Evolutionary conservation across 768 basidiomycete genomes (phyloP).

Genomic region (Boletus vinaceobasis): DNA sequence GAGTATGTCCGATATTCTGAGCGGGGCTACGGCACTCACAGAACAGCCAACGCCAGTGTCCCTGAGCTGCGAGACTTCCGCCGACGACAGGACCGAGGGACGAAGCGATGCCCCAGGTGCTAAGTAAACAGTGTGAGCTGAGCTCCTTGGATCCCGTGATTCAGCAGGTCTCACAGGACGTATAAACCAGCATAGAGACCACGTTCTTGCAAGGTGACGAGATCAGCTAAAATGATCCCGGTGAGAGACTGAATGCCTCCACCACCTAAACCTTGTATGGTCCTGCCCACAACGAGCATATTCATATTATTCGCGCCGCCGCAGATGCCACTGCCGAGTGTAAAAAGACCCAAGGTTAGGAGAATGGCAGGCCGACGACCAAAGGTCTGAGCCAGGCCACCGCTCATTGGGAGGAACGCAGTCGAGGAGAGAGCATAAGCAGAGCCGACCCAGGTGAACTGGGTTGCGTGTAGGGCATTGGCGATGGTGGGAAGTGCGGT

Average conservation of each 20-base stretch:
- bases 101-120: conserved; percentile 35
- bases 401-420: conserved; percentile 17
- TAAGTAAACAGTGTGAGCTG: neutral
- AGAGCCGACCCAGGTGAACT: neutral
- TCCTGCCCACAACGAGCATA: conserved; percentile 41
- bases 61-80: conserved; percentile 30
- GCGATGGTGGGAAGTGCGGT: conserved; percentile 43
- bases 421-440: neutral
- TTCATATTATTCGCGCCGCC: conserved; percentile 41
- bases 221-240: conserved; percentile 43
- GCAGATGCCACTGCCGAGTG: conserved; percentile 40
- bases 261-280: conserved; percentile 40
- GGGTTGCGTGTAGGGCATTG: neutral
- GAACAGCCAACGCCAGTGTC: conserved; percentile 43
- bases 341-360: conserved; percentile 1
- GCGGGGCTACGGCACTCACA: conserved; percentile 22
- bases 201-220: conserved; percentile 45
- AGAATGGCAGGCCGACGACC: conserved; percentile 37
- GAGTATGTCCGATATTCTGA: neutral
- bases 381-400: conserved; percentile 38
- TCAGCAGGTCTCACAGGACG: neutral
- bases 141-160: neutral
- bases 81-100: conserved; percentile 20
- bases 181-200: conserved; percentile 38
- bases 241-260: conserved; percentile 38